phyloP scores from a whole-genome alignment of 2,329 filamentous ascomycete species.

The Verruconis gallopava region DNA sequence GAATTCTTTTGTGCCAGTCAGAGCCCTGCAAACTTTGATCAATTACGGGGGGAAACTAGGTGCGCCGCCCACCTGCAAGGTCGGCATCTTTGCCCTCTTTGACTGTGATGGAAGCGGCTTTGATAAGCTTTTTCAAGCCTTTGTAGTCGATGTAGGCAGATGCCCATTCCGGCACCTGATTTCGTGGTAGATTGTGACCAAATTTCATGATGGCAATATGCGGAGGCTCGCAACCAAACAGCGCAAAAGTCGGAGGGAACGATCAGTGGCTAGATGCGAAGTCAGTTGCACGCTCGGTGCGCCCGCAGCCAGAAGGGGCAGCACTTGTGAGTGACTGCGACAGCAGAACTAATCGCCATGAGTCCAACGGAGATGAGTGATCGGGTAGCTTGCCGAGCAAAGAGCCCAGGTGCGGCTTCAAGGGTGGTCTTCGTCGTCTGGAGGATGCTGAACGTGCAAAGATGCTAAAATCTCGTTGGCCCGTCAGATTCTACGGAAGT shows the following conservation, averaged over 20 bases:
- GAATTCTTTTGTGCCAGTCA: constrained; percentile 72
- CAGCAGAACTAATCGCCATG: background rate
- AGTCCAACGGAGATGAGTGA: background rate
- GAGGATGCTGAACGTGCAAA: background rate
- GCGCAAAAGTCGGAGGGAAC: background rate
- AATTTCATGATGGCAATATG: constrained; percentile 29
- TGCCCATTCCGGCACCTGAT: constrained; percentile 81
- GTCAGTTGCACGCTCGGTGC: background rate
- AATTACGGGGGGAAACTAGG: background rate
- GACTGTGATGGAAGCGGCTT: constrained; percentile 53
- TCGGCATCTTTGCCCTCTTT: constrained; percentile 66
- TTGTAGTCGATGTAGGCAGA: constrained; percentile 81
- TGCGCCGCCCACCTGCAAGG: constrained; percentile 80
- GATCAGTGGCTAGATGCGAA: background rate
- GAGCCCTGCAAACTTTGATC: no score
- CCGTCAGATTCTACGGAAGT: background rate
- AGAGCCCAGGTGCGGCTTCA: background rate
- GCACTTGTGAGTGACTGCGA: background rate
- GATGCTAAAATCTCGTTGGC: background rate
- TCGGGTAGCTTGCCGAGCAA: background rate
- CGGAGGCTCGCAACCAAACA: background rate
- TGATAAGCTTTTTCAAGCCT: constrained; percentile 89
- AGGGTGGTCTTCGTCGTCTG: background rate
- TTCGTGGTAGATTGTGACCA: constrained; percentile 51
- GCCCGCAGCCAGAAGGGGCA: background rate